Conservation (phyloP, 2,329 filamentous ascomycete genomes). For the Nigrograna mackinnonii region DNA sequence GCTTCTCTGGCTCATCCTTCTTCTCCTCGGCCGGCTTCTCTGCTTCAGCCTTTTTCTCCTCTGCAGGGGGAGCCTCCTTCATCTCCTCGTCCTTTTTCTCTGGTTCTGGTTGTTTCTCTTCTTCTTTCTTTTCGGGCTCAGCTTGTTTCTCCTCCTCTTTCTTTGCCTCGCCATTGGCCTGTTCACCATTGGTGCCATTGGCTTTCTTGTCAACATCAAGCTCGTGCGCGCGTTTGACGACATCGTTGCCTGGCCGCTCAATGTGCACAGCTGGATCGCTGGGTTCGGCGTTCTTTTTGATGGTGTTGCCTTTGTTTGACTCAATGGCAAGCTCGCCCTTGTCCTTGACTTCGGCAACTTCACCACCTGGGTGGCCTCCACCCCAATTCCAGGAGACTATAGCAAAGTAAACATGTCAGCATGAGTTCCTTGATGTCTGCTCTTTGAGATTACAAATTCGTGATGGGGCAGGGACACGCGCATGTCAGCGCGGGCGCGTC, state of each 20-base stretch:
- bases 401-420: too few species aligned
- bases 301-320: constrained; percentile 65
- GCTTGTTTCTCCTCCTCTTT: constrained; percentile 32
- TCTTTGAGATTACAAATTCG: neutral
- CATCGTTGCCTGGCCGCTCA: constrained; percentile 63
- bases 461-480: neutral
- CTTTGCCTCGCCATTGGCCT: constrained; percentile 27
- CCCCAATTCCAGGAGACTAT: constrained; percentile 69
- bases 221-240: constrained; percentile 66
- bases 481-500: constrained; percentile 6
- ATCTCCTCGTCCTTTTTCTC: constrained; percentile 16
- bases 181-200: constrained; percentile 35
- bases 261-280: constrained; percentile 65
- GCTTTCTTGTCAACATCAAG: constrained; percentile 57
- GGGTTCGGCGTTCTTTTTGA: constrained; percentile 65
- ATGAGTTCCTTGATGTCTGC: too few species aligned
- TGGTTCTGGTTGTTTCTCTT: constrained; percentile 23
- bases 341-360: constrained; percentile 60
- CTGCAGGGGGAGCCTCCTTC: constrained; percentile 4
- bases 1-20: constrained; percentile 29
- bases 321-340: constrained; percentile 64
- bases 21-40: constrained; percentile 25
- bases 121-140: constrained; percentile 23
- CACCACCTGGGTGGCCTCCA: constrained; percentile 58
- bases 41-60: constrained; percentile 23